Conservation (phyloP, 441 rosid species). For the Iberis amara region DNA sequence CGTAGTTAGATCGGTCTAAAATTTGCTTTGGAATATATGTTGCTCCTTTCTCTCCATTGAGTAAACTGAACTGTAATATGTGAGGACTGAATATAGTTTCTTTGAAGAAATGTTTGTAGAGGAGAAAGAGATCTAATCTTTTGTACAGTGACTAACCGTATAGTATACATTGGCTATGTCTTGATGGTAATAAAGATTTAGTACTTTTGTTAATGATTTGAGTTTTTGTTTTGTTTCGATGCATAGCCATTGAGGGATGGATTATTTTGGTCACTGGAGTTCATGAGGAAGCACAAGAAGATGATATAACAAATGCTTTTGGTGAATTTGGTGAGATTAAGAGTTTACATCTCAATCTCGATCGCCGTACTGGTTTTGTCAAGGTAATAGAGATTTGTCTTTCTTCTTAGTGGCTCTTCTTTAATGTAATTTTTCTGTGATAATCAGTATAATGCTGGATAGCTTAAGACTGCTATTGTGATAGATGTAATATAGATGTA, state of each 20-base stretch:
- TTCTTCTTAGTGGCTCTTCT: not conserved
- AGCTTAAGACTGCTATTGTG: too few species aligned
- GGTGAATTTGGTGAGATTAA: conserved; percentile 91
- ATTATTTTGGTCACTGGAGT: conserved; percentile 79
- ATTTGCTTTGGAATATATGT: not conserved
- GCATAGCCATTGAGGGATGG: conserved; percentile 94
- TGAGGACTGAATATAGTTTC: too few species aligned
- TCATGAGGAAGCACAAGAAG: conserved; percentile 95
- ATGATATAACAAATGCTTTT: conserved; percentile 71
- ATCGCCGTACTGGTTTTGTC: conserved; percentile 90
- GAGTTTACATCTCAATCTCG: conserved; percentile 81
- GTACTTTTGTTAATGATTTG: conserved; percentile 13
- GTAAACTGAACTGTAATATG: too few species aligned
- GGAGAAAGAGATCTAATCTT: too few species aligned
- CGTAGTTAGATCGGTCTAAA: not conserved
- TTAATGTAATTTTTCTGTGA: not conserved
- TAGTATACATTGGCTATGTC: too few species aligned
- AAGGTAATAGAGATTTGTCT: conserved; percentile 48
- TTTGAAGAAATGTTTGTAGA: too few species aligned
- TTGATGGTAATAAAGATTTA: not conserved
- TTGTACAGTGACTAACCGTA: too few species aligned
- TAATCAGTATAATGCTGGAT: not conserved
- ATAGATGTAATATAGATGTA: not conserved
- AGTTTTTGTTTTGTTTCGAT: not conserved
- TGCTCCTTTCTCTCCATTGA: not conserved